A percentile compares a stretch with the other conserved stretches of the same genome.
These are phyloP conservation scores for Eimeria praecox DNA, from an alignment of 169 alveolate species.

Conservation along the genomic window DNA sequence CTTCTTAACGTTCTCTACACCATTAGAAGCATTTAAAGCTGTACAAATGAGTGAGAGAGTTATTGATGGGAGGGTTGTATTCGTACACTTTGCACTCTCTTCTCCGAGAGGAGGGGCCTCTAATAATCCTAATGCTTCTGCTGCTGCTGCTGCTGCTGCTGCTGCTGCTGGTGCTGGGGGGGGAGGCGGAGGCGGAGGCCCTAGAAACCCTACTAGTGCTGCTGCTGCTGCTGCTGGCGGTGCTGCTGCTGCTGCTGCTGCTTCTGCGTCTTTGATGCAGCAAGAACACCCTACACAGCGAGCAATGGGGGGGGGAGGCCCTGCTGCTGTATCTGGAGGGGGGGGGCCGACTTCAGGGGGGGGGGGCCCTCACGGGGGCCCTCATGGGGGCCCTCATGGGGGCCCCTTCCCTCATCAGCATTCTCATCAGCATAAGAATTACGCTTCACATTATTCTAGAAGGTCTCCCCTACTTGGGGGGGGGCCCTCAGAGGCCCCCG, in stretches of 20 bases:
- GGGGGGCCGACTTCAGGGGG: background rate
- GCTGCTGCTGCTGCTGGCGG: background rate
- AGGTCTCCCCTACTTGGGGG: background rate
- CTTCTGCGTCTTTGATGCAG: background rate
- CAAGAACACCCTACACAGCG: too few species aligned
- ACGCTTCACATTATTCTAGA: too few species aligned
- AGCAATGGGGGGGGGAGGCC: too few species aligned
- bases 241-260: background rate
- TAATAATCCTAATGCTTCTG: background rate
- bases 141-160: slow-evolving; percentile 2
- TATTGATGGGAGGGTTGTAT: slow-evolving; percentile 87
- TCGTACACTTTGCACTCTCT: slow-evolving; percentile 77
- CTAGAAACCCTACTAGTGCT: background rate
- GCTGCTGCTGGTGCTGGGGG: background rate
- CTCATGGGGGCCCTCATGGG: background rate
- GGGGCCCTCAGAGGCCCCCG: background rate
- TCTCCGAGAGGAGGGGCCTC: background rate
- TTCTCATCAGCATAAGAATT: background rate
- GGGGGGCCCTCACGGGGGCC: background rate
- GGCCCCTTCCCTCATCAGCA: background rate
- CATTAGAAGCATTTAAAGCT: slow-evolving; percentile 87
- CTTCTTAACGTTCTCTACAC: slow-evolving; percentile 82
- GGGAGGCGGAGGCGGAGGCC: background rate
- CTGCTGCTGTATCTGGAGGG: background rate
- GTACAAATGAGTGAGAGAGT: slow-evolving; percentile 88